Conservation (phyloP, 176 grass and related monocot species). For the Ananas comosus region DNA sequence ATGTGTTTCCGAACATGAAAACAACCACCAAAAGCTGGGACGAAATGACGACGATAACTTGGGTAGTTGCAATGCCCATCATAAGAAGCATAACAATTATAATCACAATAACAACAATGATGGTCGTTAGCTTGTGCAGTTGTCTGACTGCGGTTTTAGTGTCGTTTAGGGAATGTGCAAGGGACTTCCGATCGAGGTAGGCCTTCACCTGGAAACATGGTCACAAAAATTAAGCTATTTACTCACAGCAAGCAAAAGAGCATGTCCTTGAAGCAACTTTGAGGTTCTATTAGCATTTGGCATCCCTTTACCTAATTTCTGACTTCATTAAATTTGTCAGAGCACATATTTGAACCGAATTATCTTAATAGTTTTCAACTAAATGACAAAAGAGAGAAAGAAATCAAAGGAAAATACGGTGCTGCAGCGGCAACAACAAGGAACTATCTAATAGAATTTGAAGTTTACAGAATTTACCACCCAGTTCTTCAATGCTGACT, state of each 20-base stretch:
- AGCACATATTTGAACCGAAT: neutral
- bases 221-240: neutral
- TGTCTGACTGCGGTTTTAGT: constrained; percentile 94
- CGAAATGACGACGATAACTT: constrained; percentile 72
- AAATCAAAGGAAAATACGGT: neutral
- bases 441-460: constrained; percentile 6
- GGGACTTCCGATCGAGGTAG: constrained; percentile 76
- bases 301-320: neutral
- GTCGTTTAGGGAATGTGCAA: constrained; percentile 90
- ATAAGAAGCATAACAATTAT: constrained; percentile 54
- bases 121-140: constrained; percentile 72
- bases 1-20: constrained; percentile 95
- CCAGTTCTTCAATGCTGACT: constrained; percentile 87
- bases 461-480: constrained; percentile 50
- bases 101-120: constrained; percentile 52
- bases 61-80: constrained; percentile 82
- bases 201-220: constrained; percentile 56
- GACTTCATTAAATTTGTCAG: neutral
- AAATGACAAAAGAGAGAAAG: too few relatives aligned
- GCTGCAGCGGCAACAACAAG: neutral
- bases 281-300: neutral
- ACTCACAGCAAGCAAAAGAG: neutral
- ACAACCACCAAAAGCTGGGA: constrained; percentile 84
- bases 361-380: neutral
- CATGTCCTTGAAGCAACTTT: neutral